A percentile compares a stretch with the other conserved stretches of the same genome.
phyloP scores from a whole-genome alignment of 345 rosid species.

The Dipteronia sinensis region DNA sequence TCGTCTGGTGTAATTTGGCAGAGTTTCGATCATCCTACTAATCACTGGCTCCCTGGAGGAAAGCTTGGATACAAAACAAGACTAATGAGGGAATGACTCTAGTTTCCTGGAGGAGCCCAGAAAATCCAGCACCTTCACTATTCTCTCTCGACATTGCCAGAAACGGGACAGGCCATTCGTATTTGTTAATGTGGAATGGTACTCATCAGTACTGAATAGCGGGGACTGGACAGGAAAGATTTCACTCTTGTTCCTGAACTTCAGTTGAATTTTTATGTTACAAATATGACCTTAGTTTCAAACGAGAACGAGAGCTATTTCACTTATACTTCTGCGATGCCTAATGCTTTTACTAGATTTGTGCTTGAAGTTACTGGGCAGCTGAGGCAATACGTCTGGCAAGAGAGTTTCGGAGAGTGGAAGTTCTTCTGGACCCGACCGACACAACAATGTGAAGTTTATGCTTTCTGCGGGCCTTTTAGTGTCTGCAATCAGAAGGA shows the following conservation, averaged over 20 bases:
- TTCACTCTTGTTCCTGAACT: slow-evolving; percentile 14
- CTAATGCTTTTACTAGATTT: slow-evolving; percentile 9
- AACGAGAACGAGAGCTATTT: slow-evolving; percentile 16
- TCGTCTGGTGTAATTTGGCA: slow-evolving; percentile 21
- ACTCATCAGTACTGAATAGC: slow-evolving; percentile 6
- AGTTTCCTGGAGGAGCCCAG: slow-evolving; percentile 25
- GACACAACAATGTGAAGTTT: slow-evolving; percentile 16
- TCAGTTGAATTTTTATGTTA: neutral
- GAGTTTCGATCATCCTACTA: slow-evolving; percentile 36
- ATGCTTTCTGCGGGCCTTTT: slow-evolving; percentile 22
- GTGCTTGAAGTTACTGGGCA: slow-evolving; percentile 3
- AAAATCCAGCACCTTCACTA: slow-evolving; percentile 34
- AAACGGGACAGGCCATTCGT: slow-evolving; percentile 16
- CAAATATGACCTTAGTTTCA: slow-evolving; percentile 5
- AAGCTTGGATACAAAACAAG: slow-evolving; percentile 25
- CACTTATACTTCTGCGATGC: slow-evolving; percentile 9
- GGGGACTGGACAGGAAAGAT: slow-evolving; percentile 29
- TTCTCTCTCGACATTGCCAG: slow-evolving; percentile 23
- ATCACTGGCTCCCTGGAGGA: slow-evolving; percentile 28
- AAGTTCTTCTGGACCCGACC: slow-evolving; percentile 14
- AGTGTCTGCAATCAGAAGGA: slow-evolving; percentile 8
- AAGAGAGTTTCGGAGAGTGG: neutral
- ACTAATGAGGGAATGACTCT: neutral
- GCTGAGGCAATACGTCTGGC: slow-evolving; percentile 9
- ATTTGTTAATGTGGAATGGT: slow-evolving; percentile 17